Conservation (phyloP, 192 early-diverging fungal species). For the Kappamyces sp. region DNA sequence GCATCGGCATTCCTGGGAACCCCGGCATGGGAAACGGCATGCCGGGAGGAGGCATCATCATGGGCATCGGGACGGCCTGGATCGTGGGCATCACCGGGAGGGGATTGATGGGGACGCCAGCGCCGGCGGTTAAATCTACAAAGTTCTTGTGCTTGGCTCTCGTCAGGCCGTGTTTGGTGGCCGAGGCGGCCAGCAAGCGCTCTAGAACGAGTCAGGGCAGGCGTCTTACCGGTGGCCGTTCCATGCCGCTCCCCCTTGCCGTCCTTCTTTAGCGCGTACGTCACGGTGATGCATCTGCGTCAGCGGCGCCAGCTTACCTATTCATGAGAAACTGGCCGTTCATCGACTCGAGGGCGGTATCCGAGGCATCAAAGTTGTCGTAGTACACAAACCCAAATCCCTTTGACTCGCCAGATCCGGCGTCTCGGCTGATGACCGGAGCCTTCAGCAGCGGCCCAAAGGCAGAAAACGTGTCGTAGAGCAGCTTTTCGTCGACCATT, state of each 20-base stretch:
- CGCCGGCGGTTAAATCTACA: slow-evolving; percentile 48
- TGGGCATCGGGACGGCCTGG: slow-evolving; percentile 10
- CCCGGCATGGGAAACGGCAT: slow-evolving; percentile 10
- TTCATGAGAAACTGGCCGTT: slow-evolving; percentile 94
- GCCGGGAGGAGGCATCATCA: slow-evolving; percentile 10
- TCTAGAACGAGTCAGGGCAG: slow-evolving; percentile 44
- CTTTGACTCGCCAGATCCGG: slow-evolving; percentile 76
- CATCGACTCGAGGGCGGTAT: slow-evolving; percentile 98
- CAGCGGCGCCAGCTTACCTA: slow-evolving; percentile 25
- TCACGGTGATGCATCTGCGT: slow-evolving; percentile 71
- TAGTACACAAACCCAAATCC: slow-evolving; percentile 84
- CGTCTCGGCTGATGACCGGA: slow-evolving; percentile 80
- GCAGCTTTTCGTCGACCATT: slow-evolving; percentile 76
- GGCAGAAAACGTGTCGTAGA: slow-evolving; percentile 91
- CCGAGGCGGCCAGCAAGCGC: slow-evolving; percentile 85
- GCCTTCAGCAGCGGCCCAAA: slow-evolving; percentile 89
- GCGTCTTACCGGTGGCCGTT: slow-evolving; percentile 69
- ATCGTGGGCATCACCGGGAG: slow-evolving; percentile 17
- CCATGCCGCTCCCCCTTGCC: slow-evolving; percentile 97
- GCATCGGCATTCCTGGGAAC: neutral
- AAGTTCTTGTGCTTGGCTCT: slow-evolving; percentile 65
- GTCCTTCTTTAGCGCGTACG: slow-evolving; percentile 97
- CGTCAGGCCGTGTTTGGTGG: slow-evolving; percentile 65
- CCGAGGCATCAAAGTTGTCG: slow-evolving; percentile 90
- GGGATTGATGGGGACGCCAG: neutral